Evolutionary conservation across 1,284 basidiomycete species (phyloP).

Genomic region (Veloboletus limbatus): DNA sequence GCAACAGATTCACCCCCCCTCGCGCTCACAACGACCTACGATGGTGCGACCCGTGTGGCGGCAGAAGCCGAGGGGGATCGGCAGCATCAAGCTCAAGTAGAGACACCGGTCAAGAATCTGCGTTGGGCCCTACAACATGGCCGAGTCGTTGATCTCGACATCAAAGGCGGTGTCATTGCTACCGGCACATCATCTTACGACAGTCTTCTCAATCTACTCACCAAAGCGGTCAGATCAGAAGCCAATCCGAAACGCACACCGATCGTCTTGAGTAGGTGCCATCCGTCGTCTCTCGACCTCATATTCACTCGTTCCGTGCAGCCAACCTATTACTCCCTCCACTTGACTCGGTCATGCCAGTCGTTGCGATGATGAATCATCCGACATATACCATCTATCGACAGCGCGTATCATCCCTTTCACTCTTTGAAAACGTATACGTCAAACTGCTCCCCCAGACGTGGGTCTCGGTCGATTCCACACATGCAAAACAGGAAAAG

Average conservation of each 20-base stretch:
- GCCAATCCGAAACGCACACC: conserved; percentile 42
- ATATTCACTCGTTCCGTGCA: conserved; percentile 34
- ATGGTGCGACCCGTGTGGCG: conserved; percentile 41
- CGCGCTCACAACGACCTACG: conserved; percentile 57
- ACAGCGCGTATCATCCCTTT: conserved; percentile 70
- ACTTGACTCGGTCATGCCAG: conserved; percentile 64
- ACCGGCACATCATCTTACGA: conserved; percentile 60
- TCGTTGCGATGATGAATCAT: conserved; percentile 75
- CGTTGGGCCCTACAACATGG: conserved; percentile 62
- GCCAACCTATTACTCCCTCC: conserved; percentile 87
- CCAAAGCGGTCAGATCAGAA: conserved; percentile 47
- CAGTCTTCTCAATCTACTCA: conserved; percentile 69
- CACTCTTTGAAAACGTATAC: conserved; percentile 69
- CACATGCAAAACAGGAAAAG: conserved; percentile 35
- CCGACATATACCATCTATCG: conserved; percentile 73
- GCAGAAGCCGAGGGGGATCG: conserved; percentile 19
- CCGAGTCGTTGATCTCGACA: conserved; percentile 65
- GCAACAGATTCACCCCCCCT: conserved; percentile 42
- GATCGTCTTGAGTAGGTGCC: conserved; percentile 71
- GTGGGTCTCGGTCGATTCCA: conserved; percentile 44
- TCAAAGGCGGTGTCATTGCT: conserved; percentile 49
- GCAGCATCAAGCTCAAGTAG: conserved; percentile 14
- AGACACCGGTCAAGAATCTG: conserved; percentile 40
- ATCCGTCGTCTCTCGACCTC: conserved; percentile 1
- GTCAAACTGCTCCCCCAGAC: conserved; percentile 80